These are phyloP conservation scores for Grigorovia transvaalensis DNA, from an alignment of 805 yeast species.

Conservation along the genomic window DNA sequence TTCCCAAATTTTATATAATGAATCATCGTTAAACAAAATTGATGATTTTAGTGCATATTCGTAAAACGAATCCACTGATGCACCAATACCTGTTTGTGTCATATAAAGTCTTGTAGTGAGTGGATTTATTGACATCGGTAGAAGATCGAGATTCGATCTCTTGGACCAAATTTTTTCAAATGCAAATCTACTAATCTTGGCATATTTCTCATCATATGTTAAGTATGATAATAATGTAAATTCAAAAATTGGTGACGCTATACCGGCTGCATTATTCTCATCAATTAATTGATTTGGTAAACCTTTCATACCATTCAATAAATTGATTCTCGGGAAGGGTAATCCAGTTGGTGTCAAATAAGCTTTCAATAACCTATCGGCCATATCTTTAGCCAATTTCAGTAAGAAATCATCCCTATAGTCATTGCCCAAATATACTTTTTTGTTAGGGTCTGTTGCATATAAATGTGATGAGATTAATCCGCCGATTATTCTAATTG, in stretches of 20 bases:
- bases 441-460: slow-evolving; percentile 38
- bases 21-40: slow-evolving; percentile 56
- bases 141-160: slow-evolving; percentile 47
- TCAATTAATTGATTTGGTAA: slow-evolving; percentile 36
- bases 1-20: slow-evolving; percentile 45
- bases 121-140: slow-evolving; percentile 74
- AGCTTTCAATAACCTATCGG: slow-evolving; percentile 58
- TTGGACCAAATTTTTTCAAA: slow-evolving; percentile 63
- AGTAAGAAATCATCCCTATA: slow-evolving; percentile 65
- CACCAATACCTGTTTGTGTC: slow-evolving; percentile 66
- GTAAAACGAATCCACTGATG: slow-evolving; percentile 82
- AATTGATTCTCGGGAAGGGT: slow-evolving; percentile 73
- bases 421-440: slow-evolving; percentile 29
- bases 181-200: slow-evolving; percentile 47
- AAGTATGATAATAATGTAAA: slow-evolving; percentile 63
- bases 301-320: slow-evolving; percentile 31
- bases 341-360: slow-evolving; percentile 53
- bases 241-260: slow-evolving; percentile 74
- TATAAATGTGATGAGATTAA: slow-evolving; percentile 68
- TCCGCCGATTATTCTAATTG: slow-evolving; percentile 77
- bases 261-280: slow-evolving; percentile 84
- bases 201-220: slow-evolving; percentile 67
- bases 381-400: slow-evolving; percentile 63
- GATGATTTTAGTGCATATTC: slow-evolving; percentile 78
- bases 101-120: background rate